Conservation (phyloP, 306 rosid species). For the Adenanthera pavonina region DNA sequence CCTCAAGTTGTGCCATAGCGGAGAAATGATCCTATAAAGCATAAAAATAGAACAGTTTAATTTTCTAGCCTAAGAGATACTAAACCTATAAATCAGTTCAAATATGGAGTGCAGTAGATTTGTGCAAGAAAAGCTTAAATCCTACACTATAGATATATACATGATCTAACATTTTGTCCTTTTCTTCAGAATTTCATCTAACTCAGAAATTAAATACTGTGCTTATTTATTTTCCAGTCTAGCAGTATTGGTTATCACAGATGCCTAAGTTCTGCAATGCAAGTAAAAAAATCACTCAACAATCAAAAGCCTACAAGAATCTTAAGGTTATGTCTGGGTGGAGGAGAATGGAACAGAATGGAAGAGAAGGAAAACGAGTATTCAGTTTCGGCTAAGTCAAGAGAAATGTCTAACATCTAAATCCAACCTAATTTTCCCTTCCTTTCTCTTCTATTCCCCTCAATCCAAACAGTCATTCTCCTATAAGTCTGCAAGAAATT, state of each 20-base stretch:
- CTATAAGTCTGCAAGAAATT: no score
- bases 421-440: not conserved
- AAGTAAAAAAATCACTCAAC: not conserved
- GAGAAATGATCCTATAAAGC: slow-evolving; percentile 38
- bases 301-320: not conserved
- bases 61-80: not conserved
- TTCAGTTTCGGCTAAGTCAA: not conserved
- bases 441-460: not conserved
- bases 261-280: not conserved
- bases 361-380: no score
- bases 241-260: not conserved
- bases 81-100: not conserved
- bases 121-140: not conserved
- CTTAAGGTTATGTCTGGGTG: not conserved
- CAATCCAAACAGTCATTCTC: not conserved
- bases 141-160: not conserved
- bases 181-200: not conserved
- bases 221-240: not conserved
- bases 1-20: slow-evolving; percentile 40
- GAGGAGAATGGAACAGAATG: not conserved
- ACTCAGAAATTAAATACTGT: not conserved
- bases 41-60: not conserved
- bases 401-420: not conserved
- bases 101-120: not conserved
- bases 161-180: not conserved